Conservation (phyloP, 495 filamentous ascomycete genomes). For the Daldinia grandis region DNA sequence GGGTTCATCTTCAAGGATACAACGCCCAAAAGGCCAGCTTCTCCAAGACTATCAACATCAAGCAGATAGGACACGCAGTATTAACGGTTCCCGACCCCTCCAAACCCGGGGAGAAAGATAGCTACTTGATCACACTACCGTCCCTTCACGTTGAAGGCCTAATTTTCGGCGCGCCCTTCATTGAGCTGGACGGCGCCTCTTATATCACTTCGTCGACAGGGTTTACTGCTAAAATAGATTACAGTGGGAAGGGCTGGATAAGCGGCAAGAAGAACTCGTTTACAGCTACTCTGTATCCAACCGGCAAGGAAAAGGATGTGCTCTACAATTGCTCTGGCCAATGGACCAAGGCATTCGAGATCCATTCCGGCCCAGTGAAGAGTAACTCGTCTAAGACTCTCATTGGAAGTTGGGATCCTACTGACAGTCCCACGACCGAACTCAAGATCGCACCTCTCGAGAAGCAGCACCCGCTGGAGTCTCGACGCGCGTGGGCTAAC, state of each 20-base stretch:
- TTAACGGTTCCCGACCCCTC: slow-evolving; percentile 71
- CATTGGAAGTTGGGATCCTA: slow-evolving; percentile 75
- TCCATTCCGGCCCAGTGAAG: slow-evolving; percentile 77
- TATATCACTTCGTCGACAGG: slow-evolving; percentile 87
- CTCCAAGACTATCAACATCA: slow-evolving; percentile 89
- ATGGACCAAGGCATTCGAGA: slow-evolving; percentile 86
- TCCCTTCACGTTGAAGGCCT: slow-evolving; percentile 93
- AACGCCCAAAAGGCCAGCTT: slow-evolving; percentile 98
- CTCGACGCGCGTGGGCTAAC: slow-evolving; percentile 84
- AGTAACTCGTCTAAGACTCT: slow-evolving; percentile 57
- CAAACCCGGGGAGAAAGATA: slow-evolving; percentile 62
- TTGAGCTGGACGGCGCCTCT: slow-evolving; percentile 84
- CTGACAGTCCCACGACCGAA: slow-evolving; percentile 66
- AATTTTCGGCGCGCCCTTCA: slow-evolving; percentile 88
- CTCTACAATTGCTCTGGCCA: slow-evolving; percentile 89
- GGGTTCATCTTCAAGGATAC: slow-evolving; percentile 90
- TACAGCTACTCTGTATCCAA: slow-evolving; percentile 77
- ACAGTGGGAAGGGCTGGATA: slow-evolving; percentile 91
- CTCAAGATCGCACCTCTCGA: slow-evolving; percentile 78
- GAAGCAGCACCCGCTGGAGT: slow-evolving; percentile 86
- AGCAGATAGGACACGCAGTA: slow-evolving; percentile 95
- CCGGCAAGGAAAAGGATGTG: slow-evolving; percentile 78
- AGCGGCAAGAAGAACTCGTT: slow-evolving; percentile 96
- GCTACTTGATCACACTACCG: slow-evolving; percentile 91
- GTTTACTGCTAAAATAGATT: slow-evolving; percentile 92